Percentiles rank a stretch among this genome's conserved stretches.
Conservation (phyloP, 768 basidiomycete genomes). For the Cystofilobasidium bisporidii region DNA sequence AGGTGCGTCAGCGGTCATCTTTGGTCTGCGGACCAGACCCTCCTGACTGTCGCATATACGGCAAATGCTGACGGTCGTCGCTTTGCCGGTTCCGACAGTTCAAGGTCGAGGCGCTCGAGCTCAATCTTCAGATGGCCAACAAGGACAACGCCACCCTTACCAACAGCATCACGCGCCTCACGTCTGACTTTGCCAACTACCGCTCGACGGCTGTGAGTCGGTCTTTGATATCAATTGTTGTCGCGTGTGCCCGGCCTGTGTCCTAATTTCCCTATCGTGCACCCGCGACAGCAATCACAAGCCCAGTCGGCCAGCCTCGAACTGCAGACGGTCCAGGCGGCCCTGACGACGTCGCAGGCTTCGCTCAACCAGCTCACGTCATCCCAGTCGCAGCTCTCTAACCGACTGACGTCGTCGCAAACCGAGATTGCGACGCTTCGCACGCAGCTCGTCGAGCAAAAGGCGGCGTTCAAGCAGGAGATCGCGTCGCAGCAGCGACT, state of each 20-base stretch:
- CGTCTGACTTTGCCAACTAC: constrained; percentile 74
- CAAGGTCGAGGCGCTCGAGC: constrained; percentile 70
- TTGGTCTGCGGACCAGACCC: too few relatives aligned
- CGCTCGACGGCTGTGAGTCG: constrained; percentile 42
- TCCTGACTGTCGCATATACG: too few relatives aligned
- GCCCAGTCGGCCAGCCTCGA: constrained; percentile 57
- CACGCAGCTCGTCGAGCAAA: constrained; percentile 71
- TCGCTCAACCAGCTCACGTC: constrained; percentile 65
- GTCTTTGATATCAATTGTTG: not conserved
- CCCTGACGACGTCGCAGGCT: constrained; percentile 55
- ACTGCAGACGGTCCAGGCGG: constrained; percentile 62
- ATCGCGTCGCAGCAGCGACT: constrained; percentile 62
- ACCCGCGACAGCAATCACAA: constrained; percentile 51
- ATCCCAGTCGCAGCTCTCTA: constrained; percentile 58
- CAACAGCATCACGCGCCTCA: constrained; percentile 58
- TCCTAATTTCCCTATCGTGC: not conserved
- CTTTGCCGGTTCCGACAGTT: constrained; percentile 53
- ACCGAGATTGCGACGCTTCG: constrained; percentile 64
- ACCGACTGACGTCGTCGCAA: constrained; percentile 67
- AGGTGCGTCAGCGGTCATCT: constrained; percentile 40
- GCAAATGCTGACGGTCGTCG: constrained; percentile 36
- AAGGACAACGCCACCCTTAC: constrained; percentile 64
- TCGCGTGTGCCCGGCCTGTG: not conserved
- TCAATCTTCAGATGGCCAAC: constrained; percentile 69
- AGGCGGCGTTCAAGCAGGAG: constrained; percentile 70